Evolutionary conservation across 257 asterid species (phyloP).

Genomic region (Paulownia fortunei): DNA sequence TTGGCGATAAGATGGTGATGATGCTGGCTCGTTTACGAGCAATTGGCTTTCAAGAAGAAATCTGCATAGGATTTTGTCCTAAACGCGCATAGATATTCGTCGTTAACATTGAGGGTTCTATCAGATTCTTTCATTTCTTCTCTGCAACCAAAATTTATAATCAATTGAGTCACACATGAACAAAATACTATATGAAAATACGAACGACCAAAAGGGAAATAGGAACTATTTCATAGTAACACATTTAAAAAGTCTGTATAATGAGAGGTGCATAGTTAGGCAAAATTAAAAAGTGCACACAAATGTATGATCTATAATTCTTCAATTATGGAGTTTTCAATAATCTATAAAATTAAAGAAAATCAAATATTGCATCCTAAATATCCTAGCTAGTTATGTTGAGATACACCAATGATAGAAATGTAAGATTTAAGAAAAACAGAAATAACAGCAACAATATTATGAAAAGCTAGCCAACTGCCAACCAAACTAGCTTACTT

Average conservation of each 20-base stretch:
- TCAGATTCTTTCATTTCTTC: constrained; percentile 31
- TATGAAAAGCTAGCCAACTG: no score
- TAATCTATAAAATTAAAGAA: neutral
- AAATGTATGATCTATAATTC: neutral
- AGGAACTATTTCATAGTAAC: neutral
- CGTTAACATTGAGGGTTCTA: constrained; percentile 51
- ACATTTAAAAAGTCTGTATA: no score
- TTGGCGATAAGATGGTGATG: constrained; percentile 33
- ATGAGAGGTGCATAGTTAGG: neutral
- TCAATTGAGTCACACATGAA: neutral
- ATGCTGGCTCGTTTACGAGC: constrained; percentile 40
- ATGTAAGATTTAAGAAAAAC: no score
- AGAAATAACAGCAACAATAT: no score
- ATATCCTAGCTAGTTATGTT: no score
- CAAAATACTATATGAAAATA: no score
- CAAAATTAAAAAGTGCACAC: constrained; percentile 1
- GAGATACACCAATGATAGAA: no score
- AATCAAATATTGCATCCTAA: no score
- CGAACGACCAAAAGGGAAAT: neutral
- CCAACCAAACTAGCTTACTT: no score
- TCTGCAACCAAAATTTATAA: constrained; percentile 42
- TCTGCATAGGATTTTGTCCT: constrained; percentile 74
- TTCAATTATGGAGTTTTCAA: neutral
- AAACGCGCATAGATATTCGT: constrained; percentile 69
- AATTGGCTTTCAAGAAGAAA: constrained; percentile 64